phyloP scores from a whole-genome alignment of 768 basidiomycete genomes.

The Xanthoconium stramineum region DNA sequence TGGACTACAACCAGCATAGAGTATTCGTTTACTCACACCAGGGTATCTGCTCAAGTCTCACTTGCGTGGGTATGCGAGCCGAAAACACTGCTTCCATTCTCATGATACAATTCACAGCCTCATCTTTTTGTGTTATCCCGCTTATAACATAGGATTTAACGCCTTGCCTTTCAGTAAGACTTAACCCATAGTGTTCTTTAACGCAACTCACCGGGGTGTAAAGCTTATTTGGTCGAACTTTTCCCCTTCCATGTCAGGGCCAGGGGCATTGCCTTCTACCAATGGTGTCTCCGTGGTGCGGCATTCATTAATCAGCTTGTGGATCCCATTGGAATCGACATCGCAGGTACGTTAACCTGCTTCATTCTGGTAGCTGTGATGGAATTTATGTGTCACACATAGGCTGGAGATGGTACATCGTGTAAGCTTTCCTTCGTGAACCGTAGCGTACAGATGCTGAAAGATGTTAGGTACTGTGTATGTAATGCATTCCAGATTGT shows the following conservation, averaged over 20 bases:
- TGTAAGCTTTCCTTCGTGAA: neutral
- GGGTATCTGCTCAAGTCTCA: constrained; percentile 2
- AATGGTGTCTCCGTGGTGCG: constrained; percentile 48
- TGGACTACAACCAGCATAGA: constrained; percentile 18
- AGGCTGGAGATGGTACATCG: constrained; percentile 12
- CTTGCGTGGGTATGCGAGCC: constrained; percentile 6
- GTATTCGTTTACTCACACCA: constrained; percentile 6
- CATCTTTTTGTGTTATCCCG: constrained; percentile 3
- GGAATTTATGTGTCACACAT: no score
- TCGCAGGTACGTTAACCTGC: constrained; percentile 1
- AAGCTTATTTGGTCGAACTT: constrained; percentile 64
- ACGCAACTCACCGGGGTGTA: neutral
- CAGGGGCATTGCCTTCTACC: constrained; percentile 59
- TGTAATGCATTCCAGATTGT: constrained; percentile 15
- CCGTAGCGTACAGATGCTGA: neutral
- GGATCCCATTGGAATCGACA: constrained; percentile 16
- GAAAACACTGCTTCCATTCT: neutral
- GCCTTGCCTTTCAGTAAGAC: constrained; percentile 1
- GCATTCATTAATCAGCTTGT: constrained; percentile 13
- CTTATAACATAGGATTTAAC: constrained; percentile 1
- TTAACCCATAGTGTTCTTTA: neutral
- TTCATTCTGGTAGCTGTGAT: neutral
- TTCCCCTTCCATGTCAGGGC: constrained; percentile 64
- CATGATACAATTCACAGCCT: neutral
- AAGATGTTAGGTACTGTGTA: constrained; percentile 9